Base-by-base conservation (phyloP, 768 basidiomycete species). In the Crassisporium funariophilum region DNA sequence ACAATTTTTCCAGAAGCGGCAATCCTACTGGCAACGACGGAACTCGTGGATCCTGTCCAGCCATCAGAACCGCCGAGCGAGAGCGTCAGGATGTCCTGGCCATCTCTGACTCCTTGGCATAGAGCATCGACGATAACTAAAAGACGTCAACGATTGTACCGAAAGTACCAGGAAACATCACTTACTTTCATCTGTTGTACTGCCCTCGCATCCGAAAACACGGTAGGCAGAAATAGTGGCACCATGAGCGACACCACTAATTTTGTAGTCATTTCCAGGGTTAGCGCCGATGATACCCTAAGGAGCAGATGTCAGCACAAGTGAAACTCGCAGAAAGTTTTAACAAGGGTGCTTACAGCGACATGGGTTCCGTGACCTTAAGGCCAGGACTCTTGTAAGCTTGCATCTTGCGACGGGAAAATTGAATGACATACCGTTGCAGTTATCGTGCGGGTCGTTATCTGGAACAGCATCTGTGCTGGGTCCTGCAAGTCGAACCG, bases 181-280 rank as follows among this genome's bases (percentile, higher is more conserved):
- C 70, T 41, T 57, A 83, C 82, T 62, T 64, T 83, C 72, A 55
- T 80, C 73, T 43, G 67, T 70, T 49, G 77, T 70, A 21, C 46
- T 58, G 0, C 81, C 81, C 4, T 47, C 55, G 57, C 86, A 87
- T 2, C 82, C 79, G 55, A 84, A 86, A 6, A 86, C 70, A 39
- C 82, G 61, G 67, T 82, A 82, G 6, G 73, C 63, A 6, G 63
- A 74, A 17, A 86, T 60, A 3, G 73, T 73, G 0, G 84, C 78
- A 1, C 74, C 69, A 47, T 76, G 83, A 1, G 86, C 85, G 31
- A 84, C 84, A 46, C 87, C 87, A 25, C 77, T 80, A 53, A 86
- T 79, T 63, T 81, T 81, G 69, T 79, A 84, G 21, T 62, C 57
- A 58, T 86, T 86, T 35, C 65, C 73, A 3, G 78, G 76, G 49